phyloP scores from a whole-genome alignment of 2,329 filamentous ascomycete genomes.

The Teratosphaeria nubilosa region DNA sequence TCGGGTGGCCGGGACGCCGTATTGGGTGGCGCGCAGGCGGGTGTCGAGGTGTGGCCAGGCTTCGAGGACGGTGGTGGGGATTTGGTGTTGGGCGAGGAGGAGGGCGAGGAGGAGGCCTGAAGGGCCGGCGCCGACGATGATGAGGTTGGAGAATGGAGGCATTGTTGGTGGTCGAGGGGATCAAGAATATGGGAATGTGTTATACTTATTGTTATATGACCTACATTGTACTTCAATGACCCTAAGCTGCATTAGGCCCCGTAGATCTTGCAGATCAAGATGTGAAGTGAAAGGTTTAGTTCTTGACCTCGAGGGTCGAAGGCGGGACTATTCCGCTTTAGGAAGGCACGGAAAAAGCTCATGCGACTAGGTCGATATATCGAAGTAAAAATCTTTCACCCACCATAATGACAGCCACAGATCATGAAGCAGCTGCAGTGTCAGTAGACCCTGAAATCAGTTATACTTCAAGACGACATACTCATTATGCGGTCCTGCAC shows the following conservation, averaged over 20 bases:
- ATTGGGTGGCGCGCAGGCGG: slow-evolving; percentile 33
- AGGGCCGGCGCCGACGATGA: slow-evolving; percentile 24
- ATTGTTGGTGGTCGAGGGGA: not conserved
- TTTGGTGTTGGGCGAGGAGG: slow-evolving; percentile 12
- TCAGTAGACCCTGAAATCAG: too few relatives aligned
- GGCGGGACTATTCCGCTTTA: not conserved
- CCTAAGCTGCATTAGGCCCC: not conserved
- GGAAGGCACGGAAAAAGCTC: not conserved
- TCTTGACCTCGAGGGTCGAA: not conserved
- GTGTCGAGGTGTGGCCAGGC: slow-evolving; percentile 17
- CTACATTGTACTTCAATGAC: not conserved
- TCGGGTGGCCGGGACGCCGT: slow-evolving; percentile 32
- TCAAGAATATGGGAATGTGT: not conserved
- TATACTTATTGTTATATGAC: not conserved
- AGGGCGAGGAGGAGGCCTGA: slow-evolving; percentile 18
- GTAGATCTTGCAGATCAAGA: not conserved
- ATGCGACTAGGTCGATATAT: too few relatives aligned
- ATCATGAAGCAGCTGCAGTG: too few relatives aligned
- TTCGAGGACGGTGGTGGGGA: slow-evolving; percentile 17
- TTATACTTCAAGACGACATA: too few relatives aligned
- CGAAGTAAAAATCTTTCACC: too few relatives aligned
- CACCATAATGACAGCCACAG: too few relatives aligned
- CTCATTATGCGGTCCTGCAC: too few relatives aligned
- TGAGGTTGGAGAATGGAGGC: slow-evolving; percentile 11
- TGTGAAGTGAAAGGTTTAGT: not conserved